Base-by-base conservation (phyloP, 495 filamentous ascomycete genomes). In the Glarea lozoyensis region DNA sequence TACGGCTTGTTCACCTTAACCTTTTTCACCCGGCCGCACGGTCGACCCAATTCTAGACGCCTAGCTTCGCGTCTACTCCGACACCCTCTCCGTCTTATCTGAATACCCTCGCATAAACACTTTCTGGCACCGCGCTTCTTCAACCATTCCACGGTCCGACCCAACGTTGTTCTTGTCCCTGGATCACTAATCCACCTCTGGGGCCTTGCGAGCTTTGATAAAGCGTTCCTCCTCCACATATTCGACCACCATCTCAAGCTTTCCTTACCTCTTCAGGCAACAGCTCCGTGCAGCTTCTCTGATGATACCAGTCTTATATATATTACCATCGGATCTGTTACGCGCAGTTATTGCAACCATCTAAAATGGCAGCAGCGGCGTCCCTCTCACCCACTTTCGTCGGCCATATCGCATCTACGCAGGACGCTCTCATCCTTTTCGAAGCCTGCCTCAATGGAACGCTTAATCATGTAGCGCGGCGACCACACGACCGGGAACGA, bases 401-500 rank as follows among this genome's bases (percentile, higher is more conserved):
- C 16, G 82, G 82, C n/a, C 78, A 79, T 51, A 72, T 89, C 46
- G 68, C 67, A 16, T 81, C 76, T 30, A 88, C 82, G 0, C 71
- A 80, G 32, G 86, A 90, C 63, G 85, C 82, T 1, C 60, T 89
- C 40, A 66, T 84, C 10, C 67, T 92, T 10, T 85, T 90, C 55
- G 80, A 88, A 55, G 81, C 78, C 1, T 84, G 80, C 52, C 70
- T 92, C 39, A 68, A 66, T 11, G 86, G 88, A 9, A 57, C 61
- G 4, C 61, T 92, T 11, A 70, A 71, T 21, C 85, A 89, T 58
- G 79, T 88, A 11, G 76, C 82, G 10, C 82, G 89, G 17, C 76
- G 89, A 18, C 89, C 89, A 0, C 84, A 90, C 52, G 89, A 96
- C 48, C 70, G 82, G 18, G 88, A 95, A 56, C 77, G 88, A 25